Evolutionary conservation across 352 stramenopile genomes (phyloP).

Genomic region (Phytophthora melonis): DNA sequence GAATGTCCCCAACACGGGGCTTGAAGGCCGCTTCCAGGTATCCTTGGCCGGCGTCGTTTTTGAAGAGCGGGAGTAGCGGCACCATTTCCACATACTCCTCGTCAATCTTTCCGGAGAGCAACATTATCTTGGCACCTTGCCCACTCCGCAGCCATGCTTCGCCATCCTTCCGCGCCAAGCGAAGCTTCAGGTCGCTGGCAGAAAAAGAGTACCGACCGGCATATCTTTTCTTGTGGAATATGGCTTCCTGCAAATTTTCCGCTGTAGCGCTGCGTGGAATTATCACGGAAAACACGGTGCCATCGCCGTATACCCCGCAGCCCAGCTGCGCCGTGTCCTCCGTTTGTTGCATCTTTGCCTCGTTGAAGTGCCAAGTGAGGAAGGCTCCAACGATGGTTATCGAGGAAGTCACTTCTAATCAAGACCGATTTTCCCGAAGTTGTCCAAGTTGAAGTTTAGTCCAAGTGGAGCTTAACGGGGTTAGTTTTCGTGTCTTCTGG

Average conservation of each 20-base stretch:
- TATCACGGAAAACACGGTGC: too few species aligned
- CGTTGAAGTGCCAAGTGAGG: neutral
- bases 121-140: too few species aligned
- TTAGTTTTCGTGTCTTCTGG: conserved; percentile 1
- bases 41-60: neutral
- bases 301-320: neutral
- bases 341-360: neutral
- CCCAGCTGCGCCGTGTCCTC: neutral
- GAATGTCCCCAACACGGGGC: neutral
- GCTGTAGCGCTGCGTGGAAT: too few species aligned
- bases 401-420: too few species aligned
- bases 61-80: neutral
- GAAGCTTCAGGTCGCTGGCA: too few species aligned
- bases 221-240: too few species aligned
- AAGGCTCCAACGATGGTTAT: neutral
- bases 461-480: neutral
- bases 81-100: neutral
- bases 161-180: too few species aligned
- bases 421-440: neutral
- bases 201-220: too few species aligned
- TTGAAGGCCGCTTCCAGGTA: neutral
- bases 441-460: neutral
- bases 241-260: too few species aligned
- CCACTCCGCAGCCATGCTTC: too few species aligned
- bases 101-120: too few species aligned